phyloP scores from a whole-genome alignment of 495 filamentous ascomycete species.

The Daldinia bambusicola region DNA sequence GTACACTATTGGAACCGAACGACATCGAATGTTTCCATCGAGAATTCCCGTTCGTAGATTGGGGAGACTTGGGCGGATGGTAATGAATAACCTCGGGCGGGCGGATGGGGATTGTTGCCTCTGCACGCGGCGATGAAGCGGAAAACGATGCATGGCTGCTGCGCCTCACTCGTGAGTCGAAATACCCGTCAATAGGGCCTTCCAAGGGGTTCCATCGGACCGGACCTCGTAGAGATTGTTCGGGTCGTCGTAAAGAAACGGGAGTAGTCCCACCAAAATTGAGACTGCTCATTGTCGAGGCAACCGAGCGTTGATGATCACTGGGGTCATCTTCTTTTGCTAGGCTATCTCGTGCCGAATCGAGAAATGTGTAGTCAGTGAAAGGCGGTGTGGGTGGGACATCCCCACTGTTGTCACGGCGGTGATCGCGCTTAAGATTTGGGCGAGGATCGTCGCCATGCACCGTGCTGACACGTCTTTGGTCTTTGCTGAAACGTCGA shows the following conservation, averaged over 20 bases:
- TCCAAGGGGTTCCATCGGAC: conserved; percentile 54
- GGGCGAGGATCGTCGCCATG: conserved; percentile 15
- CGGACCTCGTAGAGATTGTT: conserved; percentile 30
- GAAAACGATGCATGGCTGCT: conserved; percentile 1
- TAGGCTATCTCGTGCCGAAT: conserved; percentile 47
- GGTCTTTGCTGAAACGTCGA: conserved; percentile 41
- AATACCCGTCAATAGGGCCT: conserved; percentile 39
- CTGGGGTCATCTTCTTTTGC: conserved; percentile 35
- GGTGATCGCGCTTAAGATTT: conserved; percentile 18
- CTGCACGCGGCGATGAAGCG: conserved; percentile 4
- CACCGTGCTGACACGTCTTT: conserved; percentile 45
- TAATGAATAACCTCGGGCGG: conserved; percentile 16
- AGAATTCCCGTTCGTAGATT: conserved; percentile 5
- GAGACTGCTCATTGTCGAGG: conserved; percentile 48
- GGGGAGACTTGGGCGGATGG: conserved; percentile 1
- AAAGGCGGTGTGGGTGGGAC: conserved; percentile 54
- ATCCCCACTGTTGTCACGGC: conserved; percentile 22
- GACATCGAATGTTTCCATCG: conserved; percentile 27
- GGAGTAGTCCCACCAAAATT: conserved; percentile 20
- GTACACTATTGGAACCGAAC: conserved; percentile 10
- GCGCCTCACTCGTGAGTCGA: conserved; percentile 1
- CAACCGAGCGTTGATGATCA: conserved; percentile 42
- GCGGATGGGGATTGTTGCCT: conserved; percentile 11
- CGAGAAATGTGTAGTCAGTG: conserved; percentile 54
- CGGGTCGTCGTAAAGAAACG: conserved; percentile 14